Evolutionary conservation across 2,329 filamentous ascomycete genomes (phyloP), one percentile per base, ranked within the genome.

Genomic region (Trichoderma sp.): DNA sequence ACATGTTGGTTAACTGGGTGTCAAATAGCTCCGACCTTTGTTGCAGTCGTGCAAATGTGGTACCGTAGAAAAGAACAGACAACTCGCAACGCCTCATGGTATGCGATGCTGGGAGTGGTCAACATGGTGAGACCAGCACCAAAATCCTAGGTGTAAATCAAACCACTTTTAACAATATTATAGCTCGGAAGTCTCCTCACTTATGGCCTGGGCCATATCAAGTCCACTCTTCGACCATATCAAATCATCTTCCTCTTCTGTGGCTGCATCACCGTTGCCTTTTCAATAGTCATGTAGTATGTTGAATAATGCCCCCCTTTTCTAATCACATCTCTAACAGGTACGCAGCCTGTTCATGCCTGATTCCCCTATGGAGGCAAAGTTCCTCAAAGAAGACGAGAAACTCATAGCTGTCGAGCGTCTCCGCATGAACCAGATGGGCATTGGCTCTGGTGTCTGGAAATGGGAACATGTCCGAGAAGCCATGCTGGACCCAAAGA

Each of bases 331-430:
- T 82, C 9, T 35, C 53, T 60, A 4, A 65, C 52, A 34, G 8
- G 9, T 3, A 8, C 8, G 2, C 19, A 71, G 72, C 65, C 52
- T 84, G 19, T 83, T 84, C 61, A 87, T 91, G 81, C 89, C 89
- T 0, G 89, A 91, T 71, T 88, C 86, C 0, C 88, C 89, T 0
- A 83, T 88, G 72, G 82, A 85, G 25, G 83, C 87, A 1, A 85
- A 83, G 22, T 89, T 88, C 58, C 79, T 90, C 2, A 80, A 77
- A 0, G 81, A 84, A 4, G 79, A 84, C 15, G 87, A 90, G 54
- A 88, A 85, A 66, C 72, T 87, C 0, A 77, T 89, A 10, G 86
- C 87, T 0, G 82, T 89, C 12, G 87, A 89, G 72, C 80, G 87
- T 54, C 73, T 86, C 13, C 77, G 84, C 1, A 82, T 81, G 71